Percentiles rank a stretch among this genome's conserved stretches.
Conservation (phyloP, 2,329 filamentous ascomycete species). For the Apiospora saccharicola region DNA sequence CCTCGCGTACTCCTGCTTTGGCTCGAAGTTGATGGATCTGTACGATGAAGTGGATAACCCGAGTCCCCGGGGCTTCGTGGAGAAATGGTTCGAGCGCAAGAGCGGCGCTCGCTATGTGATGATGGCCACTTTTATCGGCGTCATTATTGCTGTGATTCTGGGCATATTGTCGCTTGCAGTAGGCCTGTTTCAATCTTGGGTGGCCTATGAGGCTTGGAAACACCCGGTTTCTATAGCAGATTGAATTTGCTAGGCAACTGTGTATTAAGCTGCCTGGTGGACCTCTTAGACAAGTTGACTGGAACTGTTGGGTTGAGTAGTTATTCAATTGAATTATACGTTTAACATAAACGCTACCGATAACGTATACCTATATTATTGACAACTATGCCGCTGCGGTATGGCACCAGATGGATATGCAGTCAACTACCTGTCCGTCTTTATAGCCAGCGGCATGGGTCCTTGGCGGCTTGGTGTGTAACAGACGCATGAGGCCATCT, state of each 20-base stretch:
- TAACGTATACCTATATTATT: not conserved
- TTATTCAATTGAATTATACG: not conserved
- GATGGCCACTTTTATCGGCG: conserved; percentile 24
- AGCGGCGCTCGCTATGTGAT: conserved; percentile 24
- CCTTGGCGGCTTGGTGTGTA: conserved; percentile 57
- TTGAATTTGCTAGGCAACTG: not conserved
- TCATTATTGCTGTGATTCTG: conserved; percentile 15
- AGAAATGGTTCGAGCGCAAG: conserved; percentile 22
- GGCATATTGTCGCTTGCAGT: conserved; percentile 15
- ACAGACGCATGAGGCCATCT: conserved; percentile 52
- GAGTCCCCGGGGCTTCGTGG: conserved; percentile 24
- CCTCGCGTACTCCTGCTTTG: conserved; percentile 23
- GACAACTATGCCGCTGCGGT: not conserved
- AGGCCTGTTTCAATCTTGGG: conserved; percentile 22
- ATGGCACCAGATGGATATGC: conserved; percentile 61
- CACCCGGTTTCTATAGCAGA: not conserved
- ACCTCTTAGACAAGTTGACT: not conserved
- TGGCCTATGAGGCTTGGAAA: conserved; percentile 24
- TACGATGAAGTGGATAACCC: conserved; percentile 29
- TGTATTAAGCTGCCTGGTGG: not conserved
- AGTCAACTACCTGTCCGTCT: conserved; percentile 49
- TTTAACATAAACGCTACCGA: not conserved
- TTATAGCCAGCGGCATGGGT: conserved; percentile 55
- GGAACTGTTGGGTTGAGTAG: not conserved
- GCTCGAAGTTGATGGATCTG: conserved; percentile 25